These are phyloP conservation scores for Pichia sp. DNA, from an alignment of 1,139 yeast genomes.

Conservation along the genomic window DNA sequence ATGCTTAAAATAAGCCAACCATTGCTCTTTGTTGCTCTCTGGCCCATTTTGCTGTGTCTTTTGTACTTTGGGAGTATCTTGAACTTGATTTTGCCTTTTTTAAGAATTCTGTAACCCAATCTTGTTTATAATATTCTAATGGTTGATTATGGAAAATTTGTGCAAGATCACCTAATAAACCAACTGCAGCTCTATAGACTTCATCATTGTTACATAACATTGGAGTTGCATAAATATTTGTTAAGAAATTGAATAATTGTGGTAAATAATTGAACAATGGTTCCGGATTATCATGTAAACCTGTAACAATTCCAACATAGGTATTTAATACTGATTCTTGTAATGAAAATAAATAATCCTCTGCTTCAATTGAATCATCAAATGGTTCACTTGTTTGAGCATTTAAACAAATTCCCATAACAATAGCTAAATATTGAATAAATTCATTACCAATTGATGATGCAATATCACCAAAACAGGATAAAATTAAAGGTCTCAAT, in stretches of 20 bases:
- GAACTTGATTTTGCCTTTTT: slow-evolving; percentile 64
- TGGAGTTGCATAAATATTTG: slow-evolving; percentile 53
- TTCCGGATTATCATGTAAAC: slow-evolving; percentile 65
- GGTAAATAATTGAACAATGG: slow-evolving; percentile 59
- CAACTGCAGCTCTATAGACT: slow-evolving; percentile 66
- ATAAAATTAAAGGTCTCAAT: slow-evolving; percentile 77
- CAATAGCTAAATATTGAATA: slow-evolving; percentile 68
- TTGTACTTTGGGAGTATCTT: slow-evolving; percentile 57
- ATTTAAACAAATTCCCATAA: slow-evolving; percentile 61
- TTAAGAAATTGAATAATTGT: slow-evolving; percentile 65
- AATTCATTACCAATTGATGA: slow-evolving; percentile 75
- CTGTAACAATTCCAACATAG: slow-evolving; percentile 91
- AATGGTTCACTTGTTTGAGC: slow-evolving; percentile 53
- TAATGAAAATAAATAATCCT: slow-evolving; percentile 66
- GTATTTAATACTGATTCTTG: slow-evolving; percentile 89
- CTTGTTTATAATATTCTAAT: slow-evolving; percentile 56
- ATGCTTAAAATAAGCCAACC: slow-evolving; percentile 17
- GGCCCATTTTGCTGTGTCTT: slow-evolving; percentile 95
- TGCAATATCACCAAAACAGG: slow-evolving; percentile 97
- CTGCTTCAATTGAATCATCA: slow-evolving; percentile 63
- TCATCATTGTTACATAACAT: slow-evolving; percentile 36
- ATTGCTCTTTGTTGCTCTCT: slow-evolving; percentile 76
- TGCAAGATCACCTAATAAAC: slow-evolving; percentile 87
- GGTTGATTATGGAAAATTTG: slow-evolving; percentile 72
- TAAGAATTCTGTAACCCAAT: slow-evolving; percentile 75